Evolutionary conservation across 805 yeast genomes (phyloP).

Genomic region (Brettanomyces nanus): DNA sequence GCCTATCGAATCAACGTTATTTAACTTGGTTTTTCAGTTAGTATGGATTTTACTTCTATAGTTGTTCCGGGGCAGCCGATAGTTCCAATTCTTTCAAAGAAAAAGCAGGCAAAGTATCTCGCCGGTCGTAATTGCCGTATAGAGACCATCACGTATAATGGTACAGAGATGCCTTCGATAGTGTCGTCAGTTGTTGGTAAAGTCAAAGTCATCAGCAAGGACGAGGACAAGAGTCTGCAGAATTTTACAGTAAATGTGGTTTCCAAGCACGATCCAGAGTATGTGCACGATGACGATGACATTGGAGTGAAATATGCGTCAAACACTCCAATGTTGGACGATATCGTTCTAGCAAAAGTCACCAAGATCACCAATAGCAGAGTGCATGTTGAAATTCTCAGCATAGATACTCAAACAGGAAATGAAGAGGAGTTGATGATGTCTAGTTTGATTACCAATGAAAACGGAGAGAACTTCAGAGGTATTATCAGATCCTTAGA

Average conservation of each 20-base stretch:
- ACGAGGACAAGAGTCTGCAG: conserved; percentile 4
- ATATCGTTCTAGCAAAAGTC: conserved; percentile 70
- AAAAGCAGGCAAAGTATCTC: conserved; percentile 29
- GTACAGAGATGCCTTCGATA: conserved; percentile 31
- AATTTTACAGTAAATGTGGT: conserved; percentile 12
- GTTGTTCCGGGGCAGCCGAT: conserved; percentile 81
- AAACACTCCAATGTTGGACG: conserved; percentile 76
- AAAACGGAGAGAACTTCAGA: conserved; percentile 81
- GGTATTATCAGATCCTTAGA: conserved; percentile 85
- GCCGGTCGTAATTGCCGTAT: conserved; percentile 62
- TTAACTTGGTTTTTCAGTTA: too few relatives aligned
- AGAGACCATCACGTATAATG: conserved; percentile 34
- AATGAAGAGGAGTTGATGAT: conserved; percentile 6
- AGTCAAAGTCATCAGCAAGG: conserved; percentile 28
- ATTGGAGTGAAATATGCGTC: conserved; percentile 7
- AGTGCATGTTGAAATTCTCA: conserved; percentile 67
- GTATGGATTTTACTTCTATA: too few relatives aligned
- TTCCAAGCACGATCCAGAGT: conserved; percentile 17
- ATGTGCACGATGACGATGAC: background rate
- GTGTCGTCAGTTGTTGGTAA: conserved; percentile 59
- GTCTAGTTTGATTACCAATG: conserved; percentile 43
- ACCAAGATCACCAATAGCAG: conserved; percentile 59
- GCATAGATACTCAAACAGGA: conserved; percentile 17
- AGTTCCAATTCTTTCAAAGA: conserved; percentile 38
- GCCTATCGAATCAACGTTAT: too few relatives aligned